Evolutionary conservation across 2,329 filamentous ascomycete genomes (phyloP), one percentile per base, ranked within the genome.

Genomic region (Didymella arachidicola): DNA sequence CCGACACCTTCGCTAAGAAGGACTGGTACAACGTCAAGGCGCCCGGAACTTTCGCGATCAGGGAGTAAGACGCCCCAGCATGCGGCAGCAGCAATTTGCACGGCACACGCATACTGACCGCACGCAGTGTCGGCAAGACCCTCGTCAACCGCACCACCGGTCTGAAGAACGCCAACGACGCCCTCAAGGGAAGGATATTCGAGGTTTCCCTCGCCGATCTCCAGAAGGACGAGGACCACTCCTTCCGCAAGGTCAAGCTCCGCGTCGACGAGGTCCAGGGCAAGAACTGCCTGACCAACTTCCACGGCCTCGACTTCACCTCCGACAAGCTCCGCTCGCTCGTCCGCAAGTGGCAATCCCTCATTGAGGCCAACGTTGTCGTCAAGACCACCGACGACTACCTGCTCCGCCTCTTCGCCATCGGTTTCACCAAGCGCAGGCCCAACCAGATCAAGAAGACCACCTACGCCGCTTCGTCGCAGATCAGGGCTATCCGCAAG

Each of bases 381-480:
- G 93, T 99, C 87, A 98, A 98, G 91, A 98, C 95, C 77, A 98
- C 95, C 80, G 95, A 99, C 80, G 95, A 99, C 84, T 98, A 99
- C 87, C 93, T 98, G 80, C 88, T 99, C 84, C 92, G 95, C 78
- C 89, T 99, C 75, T 99, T 99, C 86, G 92, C 92, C 81, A 99
- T 99, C 75, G 95, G 92, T 75, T 99, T 99, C 88, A 99, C 95
- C 83, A 98, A 98, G 91, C 88, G 93, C 83, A 90, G 95, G 79
- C 93, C 92, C 76, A 99, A 98, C 87, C 95, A 99, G 88, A 94
- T 99, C 87, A 97, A 97, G 91, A 99, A 98, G 91, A 99, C 95
- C 77, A 99, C 95, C 80, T 99, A 99, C 80, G 95, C 95, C 73
- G 90, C 90, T 70, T 93, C 92, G 69, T 98, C 95, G 69, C 95